Conservation (phyloP, 768 basidiomycete genomes). For the Auricularia cornea region DNA sequence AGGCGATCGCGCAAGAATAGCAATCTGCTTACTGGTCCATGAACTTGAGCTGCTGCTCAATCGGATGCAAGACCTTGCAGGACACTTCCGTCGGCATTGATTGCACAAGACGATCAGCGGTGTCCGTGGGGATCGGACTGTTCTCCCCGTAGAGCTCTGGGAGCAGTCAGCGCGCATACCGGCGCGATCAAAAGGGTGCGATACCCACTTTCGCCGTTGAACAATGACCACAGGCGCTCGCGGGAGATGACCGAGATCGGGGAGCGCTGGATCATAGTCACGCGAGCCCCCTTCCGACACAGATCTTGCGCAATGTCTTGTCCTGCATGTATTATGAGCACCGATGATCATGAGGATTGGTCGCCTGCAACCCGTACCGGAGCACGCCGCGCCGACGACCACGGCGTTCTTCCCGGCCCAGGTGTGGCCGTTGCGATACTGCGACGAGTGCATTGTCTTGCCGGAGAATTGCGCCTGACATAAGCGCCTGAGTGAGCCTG, state of each 20-base stretch:
- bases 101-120: not conserved
- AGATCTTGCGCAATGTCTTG: constrained; percentile 4
- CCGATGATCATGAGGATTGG: too few relatives aligned
- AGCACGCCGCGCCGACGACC: not conserved
- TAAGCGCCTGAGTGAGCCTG: too few relatives aligned
- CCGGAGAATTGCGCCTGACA: not conserved
- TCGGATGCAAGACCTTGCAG: not conserved
- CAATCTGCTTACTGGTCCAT: not conserved
- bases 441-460: not conserved
- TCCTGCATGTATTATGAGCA: not conserved
- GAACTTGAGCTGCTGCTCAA: not conserved
- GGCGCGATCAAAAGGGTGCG: not conserved
- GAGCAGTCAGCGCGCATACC: not conserved
- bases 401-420: not conserved
- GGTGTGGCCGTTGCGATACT: not conserved
- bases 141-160: constrained; percentile 1
- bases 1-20: not conserved
- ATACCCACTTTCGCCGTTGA: not conserved
- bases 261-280: not conserved
- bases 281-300: not conserved
- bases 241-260: not conserved
- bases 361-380: not conserved
- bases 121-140: not conserved
- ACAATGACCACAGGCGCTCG: not conserved
- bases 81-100: not conserved